phyloP scores from a whole-genome alignment of 495 filamentous ascomycete genomes.

The Friedmanniomyces simplex region DNA sequence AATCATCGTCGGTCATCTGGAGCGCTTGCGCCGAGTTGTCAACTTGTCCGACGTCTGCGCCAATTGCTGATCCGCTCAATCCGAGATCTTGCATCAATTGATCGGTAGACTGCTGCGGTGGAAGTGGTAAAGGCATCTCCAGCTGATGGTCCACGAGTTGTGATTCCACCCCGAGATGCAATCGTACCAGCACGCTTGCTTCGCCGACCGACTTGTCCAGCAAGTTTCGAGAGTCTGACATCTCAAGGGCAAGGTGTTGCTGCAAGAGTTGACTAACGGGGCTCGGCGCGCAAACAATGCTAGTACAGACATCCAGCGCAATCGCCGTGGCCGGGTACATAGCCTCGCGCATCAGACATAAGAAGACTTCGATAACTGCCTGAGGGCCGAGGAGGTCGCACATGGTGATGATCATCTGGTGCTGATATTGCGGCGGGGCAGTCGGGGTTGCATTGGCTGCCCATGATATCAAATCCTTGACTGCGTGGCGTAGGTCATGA shows the following conservation, averaged over 20 bases:
- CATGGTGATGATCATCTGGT: conserved; percentile 58
- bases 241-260: conserved; percentile 57
- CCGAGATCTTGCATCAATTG: conserved; percentile 25
- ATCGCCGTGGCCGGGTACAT: conserved; percentile 26
- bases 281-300: conserved; percentile 64
- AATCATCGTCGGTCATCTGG: conserved; percentile 1
- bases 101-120: conserved; percentile 9
- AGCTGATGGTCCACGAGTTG: conserved; percentile 27
- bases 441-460: conserved; percentile 48
- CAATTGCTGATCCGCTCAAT: conserved; percentile 14
- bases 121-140: conserved; percentile 1
- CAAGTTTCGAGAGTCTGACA: conserved; percentile 48
- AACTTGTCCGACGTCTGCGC: conserved; percentile 15
- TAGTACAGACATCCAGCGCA: conserved; percentile 62
- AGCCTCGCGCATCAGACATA: background rate
- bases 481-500: conserved; percentile 50
- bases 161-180: conserved; percentile 64
- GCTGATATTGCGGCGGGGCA: conserved; percentile 66
- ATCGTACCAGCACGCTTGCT: conserved; percentile 64
- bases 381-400: conserved; percentile 60
- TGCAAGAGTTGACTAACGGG: conserved; percentile 41
- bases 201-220: conserved; percentile 49
- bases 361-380: conserved; percentile 42
- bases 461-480: conserved; percentile 67
- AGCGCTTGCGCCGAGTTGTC: background rate